phyloP scores from a whole-genome alignment of 2,329 filamentous ascomycete species.

The Cryphonectria parasitica region DNA sequence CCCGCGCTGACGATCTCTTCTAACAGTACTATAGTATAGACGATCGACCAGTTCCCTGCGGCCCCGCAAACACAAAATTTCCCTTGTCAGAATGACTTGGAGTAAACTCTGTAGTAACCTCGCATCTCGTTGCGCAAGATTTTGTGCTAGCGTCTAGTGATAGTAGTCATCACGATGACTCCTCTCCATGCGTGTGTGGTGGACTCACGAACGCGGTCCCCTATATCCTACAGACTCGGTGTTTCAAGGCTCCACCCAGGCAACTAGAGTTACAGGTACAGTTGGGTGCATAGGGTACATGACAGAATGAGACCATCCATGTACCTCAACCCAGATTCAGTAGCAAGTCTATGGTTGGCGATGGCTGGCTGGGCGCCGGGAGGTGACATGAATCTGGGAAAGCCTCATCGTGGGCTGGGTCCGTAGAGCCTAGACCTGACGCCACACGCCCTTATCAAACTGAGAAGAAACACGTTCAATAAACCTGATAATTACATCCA shows the following conservation, averaged over 20 bases:
- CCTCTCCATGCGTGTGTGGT: background rate
- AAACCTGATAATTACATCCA: background rate
- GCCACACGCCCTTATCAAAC: background rate
- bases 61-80: background rate
- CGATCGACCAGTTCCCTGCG: background rate
- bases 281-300: background rate
- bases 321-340: background rate
- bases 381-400: background rate
- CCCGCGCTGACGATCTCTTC: slow-evolving; percentile 6
- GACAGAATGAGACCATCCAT: background rate
- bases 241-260: background rate
- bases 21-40: background rate
- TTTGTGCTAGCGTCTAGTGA: background rate
- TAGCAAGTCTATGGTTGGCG: background rate
- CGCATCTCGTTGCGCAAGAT: background rate
- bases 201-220: too few species aligned
- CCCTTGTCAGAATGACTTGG: background rate
- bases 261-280: background rate
- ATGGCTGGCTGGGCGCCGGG: background rate
- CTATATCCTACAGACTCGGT: background rate
- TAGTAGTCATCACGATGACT: background rate
- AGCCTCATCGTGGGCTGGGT: background rate
- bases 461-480: background rate
- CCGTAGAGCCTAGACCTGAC: background rate
- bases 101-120: background rate